Evolutionary conservation across 108 stramenopile genomes (phyloP), one percentile per base, ranked within the genome.

Genomic region (Epithemia pelagica): DNA sequence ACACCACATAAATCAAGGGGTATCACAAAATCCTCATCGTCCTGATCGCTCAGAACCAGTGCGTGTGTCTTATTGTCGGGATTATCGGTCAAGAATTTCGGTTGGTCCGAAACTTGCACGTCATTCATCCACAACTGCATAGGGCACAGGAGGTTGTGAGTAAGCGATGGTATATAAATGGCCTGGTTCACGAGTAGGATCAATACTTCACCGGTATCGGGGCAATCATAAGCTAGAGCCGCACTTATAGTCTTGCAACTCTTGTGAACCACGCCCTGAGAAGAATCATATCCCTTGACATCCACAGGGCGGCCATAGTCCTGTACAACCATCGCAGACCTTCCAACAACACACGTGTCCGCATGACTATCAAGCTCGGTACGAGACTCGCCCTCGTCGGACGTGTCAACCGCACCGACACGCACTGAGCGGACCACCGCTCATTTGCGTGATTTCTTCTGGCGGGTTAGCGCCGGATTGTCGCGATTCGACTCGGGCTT

Each of bases 331-430:
- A 5, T 10, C 15, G 37, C 37, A 46, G 5, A 15, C 15, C 37
- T 46, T 20, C 78, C 78, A 25, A 61, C 51, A 27, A 73, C 68
- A 2, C 30, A 27, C 72, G 70, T 78, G 61, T 78, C 65, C 7
- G 78, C 78, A 58, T 78, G 78, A 0, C 73, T 74, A 28, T 78
- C 78, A 1, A 78, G 37, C n/a, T 78, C 78, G 21, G 78, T 74
- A 0, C 74, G 30, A 29, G 18, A 51, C 54, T 46, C 37, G 61
- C 59, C 2, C 62, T 46, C 37, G 15, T 15, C 15, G 15, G 37
- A 5, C 5, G 10, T 15, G 5, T 5, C 37, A 46, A 15, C 15
- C 15, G 37, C 10, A 46, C 15, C 37, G 15, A 10, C 15, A 5
- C 37, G 37, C 5, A 15, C 15, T 46, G 15, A 46, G 5, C 5